phyloP scores from a whole-genome alignment of 257 asterid genomes.

The Solanum lycopersicoides region DNA sequence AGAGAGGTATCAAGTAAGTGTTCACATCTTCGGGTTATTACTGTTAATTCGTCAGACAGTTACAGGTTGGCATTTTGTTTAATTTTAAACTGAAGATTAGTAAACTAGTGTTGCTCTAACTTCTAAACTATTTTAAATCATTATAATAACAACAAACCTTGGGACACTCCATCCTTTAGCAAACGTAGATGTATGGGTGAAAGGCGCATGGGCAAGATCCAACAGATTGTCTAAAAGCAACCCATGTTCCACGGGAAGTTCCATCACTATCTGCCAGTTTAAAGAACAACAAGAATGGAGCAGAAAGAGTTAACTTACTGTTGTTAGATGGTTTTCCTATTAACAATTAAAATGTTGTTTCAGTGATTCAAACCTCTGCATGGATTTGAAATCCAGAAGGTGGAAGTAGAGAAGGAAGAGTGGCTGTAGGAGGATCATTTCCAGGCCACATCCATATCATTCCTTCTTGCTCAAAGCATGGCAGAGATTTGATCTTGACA shows the following conservation, averaged over 20 bases:
- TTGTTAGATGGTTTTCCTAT: background rate
- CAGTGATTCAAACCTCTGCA: conserved; percentile 57
- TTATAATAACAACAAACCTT: conserved; percentile 25
- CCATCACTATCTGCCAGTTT: conserved; percentile 70
- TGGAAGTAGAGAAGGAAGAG: conserved; percentile 67
- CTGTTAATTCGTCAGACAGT: background rate
- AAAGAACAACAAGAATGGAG: background rate
- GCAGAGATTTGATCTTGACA: conserved; percentile 67
- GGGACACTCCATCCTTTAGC: conserved; percentile 99
- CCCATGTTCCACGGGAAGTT: conserved; percentile 95
- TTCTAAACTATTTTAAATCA: background rate
- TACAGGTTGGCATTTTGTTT: background rate
- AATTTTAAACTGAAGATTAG: background rate
- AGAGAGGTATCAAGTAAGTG: background rate
- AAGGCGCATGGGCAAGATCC: conserved; percentile 99
- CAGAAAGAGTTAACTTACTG: background rate
- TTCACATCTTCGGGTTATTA: background rate
- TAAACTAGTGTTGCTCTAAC: background rate
- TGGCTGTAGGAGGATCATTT: conserved; percentile 70
- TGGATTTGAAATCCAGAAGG: conserved; percentile 89
- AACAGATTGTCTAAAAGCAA: conserved; percentile 83
- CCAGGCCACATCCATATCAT: conserved; percentile 99
- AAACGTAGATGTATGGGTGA: conserved; percentile 90
- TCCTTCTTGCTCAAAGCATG: conserved; percentile 92
- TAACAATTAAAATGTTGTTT: background rate